Conservation (phyloP, 768 basidiomycete genomes). For the Xanthoconium stramineum region DNA sequence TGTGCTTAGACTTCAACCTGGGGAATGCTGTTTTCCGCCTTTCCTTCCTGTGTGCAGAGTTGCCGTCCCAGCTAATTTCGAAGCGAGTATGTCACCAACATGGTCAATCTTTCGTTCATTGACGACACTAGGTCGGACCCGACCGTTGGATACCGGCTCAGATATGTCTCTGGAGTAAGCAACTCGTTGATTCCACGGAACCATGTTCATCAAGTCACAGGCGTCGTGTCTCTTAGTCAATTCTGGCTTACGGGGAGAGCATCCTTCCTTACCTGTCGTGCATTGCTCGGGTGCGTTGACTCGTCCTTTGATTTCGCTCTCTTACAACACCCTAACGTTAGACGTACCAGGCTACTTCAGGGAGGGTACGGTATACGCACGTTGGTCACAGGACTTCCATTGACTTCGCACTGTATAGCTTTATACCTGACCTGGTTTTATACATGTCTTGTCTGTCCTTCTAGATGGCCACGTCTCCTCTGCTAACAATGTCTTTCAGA, state of each 20-base stretch:
- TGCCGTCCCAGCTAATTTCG: constrained; percentile 61
- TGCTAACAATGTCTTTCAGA: neutral
- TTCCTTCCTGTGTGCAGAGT: constrained; percentile 51
- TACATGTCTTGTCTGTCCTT: constrained; percentile 53
- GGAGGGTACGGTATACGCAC: constrained; percentile 40
- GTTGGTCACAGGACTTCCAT: neutral
- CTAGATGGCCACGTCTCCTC: neutral
- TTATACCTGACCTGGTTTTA: constrained; percentile 57
- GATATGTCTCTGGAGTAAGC: constrained; percentile 49
- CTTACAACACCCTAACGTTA: neutral
- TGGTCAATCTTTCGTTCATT: neutral
- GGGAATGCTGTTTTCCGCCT: constrained; percentile 55
- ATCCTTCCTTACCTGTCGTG: constrained; percentile 47
- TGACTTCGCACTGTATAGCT: constrained; percentile 27
- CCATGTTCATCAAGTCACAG: constrained; percentile 2
- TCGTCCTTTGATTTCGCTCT: neutral
- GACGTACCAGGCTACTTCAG: constrained; percentile 36
- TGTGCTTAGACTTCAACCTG: constrained; percentile 47
- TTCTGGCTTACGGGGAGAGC: constrained; percentile 57
- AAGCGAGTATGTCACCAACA: constrained; percentile 41
- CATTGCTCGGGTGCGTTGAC: constrained; percentile 40
- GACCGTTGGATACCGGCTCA: constrained; percentile 64
- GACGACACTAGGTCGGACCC: constrained; percentile 44
- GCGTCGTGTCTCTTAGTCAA: constrained; percentile 47
- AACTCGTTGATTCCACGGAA: neutral